phyloP scores from a whole-genome alignment of 768 basidiomycete species.

The Hygrophoropsis aurantiaca region DNA sequence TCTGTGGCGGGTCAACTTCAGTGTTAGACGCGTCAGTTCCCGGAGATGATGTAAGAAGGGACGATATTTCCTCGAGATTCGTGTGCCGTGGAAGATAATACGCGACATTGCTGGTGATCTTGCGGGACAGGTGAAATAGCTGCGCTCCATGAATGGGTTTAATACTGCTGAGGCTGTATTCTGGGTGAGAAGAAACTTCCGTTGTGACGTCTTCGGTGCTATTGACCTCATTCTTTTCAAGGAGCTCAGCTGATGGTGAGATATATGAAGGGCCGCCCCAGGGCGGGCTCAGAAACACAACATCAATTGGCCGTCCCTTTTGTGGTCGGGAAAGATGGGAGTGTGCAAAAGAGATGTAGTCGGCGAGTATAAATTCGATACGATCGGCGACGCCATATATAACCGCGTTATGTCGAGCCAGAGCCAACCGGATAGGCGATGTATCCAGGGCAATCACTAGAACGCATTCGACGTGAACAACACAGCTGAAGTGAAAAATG shows the following conservation, averaged over 20 bases:
- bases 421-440: slow-evolving; percentile 77
- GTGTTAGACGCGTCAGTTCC: neutral
- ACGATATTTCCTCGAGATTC: slow-evolving; percentile 68
- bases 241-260: slow-evolving; percentile 27
- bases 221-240: neutral
- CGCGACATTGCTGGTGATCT: slow-evolving; percentile 80
- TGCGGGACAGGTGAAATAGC: slow-evolving; percentile 72
- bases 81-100: slow-evolving; percentile 89
- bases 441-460: slow-evolving; percentile 93
- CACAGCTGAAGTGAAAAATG: neutral
- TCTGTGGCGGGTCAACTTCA: slow-evolving; percentile 38
- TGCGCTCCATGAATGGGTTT: slow-evolving; percentile 81
- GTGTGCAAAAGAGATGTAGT: slow-evolving; percentile 80
- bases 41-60: slow-evolving; percentile 33
- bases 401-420: slow-evolving; percentile 91
- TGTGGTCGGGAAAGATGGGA: slow-evolving; percentile 38
- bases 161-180: slow-evolving; percentile 71
- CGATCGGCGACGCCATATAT: slow-evolving; percentile 94
- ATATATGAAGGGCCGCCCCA: slow-evolving; percentile 91
- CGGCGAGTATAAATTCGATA: slow-evolving; percentile 90
- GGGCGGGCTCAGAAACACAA: slow-evolving; percentile 91
- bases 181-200: slow-evolving; percentile 37
- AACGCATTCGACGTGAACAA: neutral
- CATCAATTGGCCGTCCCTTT: slow-evolving; percentile 64
- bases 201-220: neutral